Percentiles rank a stretch among this genome's conserved stretches.
Conservation (phyloP, 2,329 filamentous ascomycete species). For the Sporothrix pseudoabietina region DNA sequence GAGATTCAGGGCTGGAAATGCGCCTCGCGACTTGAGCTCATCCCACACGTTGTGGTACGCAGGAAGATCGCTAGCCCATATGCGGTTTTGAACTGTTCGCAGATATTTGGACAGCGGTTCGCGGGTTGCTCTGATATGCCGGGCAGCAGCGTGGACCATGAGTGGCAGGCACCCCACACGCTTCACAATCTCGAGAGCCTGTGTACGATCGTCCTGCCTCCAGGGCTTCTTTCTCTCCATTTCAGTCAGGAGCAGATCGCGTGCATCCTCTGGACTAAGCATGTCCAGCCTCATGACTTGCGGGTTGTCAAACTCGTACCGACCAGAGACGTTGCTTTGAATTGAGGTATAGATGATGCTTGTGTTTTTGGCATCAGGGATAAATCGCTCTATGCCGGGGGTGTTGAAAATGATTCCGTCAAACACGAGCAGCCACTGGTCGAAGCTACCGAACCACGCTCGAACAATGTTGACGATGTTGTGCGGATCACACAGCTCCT, state of each 20-base stretch:
- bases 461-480: conserved; percentile 60
- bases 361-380: conserved; percentile 65
- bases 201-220: conserved; percentile 55
- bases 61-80: conserved; percentile 54
- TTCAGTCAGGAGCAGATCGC: conserved; percentile 63
- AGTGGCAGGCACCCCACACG: conserved; percentile 66
- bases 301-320: conserved; percentile 61
- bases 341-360: conserved; percentile 71
- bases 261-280: conserved; percentile 59
- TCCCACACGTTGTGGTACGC: conserved; percentile 54
- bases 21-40: conserved; percentile 51
- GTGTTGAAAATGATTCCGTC: conserved; percentile 66
- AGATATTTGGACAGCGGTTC: conserved; percentile 65
- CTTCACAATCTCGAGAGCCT: conserved; percentile 63
- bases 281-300: conserved; percentile 58
- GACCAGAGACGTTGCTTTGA: conserved; percentile 58
- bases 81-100: conserved; percentile 58
- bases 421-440: conserved; percentile 68
- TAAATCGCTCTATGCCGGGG: conserved; percentile 59
- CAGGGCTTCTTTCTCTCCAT: conserved; percentile 60
- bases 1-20: conserved; percentile 61
- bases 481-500: conserved; percentile 43
- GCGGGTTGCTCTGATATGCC: conserved; percentile 61
- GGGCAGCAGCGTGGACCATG: conserved; percentile 67
- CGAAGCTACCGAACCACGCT: conserved; percentile 61